A percentile compares a stretch with the other conserved stretches of the same genome.
phyloP scores from a whole-genome alignment of 768 basidiomycete genomes.

The Lactifluus rugatus region DNA sequence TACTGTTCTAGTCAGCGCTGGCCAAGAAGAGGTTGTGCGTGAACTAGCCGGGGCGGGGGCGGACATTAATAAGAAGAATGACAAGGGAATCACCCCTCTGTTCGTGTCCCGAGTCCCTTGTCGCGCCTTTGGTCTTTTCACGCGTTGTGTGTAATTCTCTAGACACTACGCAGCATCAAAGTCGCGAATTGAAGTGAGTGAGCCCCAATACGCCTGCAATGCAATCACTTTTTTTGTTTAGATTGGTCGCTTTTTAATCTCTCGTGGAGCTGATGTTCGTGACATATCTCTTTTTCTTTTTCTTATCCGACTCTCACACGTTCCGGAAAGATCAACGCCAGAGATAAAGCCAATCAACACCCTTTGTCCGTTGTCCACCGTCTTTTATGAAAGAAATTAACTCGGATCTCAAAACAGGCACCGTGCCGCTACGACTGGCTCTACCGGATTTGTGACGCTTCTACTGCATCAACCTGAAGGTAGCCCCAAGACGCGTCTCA shows the following conservation, averaged over 20 bases:
- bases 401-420: slow-evolving; percentile 44
- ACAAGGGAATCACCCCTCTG: slow-evolving; percentile 79
- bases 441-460: slow-evolving; percentile 77
- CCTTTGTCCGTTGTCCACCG: slow-evolving; percentile 53
- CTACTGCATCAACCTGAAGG: slow-evolving; percentile 79
- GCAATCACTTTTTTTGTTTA: slow-evolving; percentile 28
- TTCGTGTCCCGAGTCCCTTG: slow-evolving; percentile 31
- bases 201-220: neutral
- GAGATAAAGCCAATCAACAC: slow-evolving; percentile 86
- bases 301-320: slow-evolving; percentile 25
- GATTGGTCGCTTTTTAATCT: slow-evolving; percentile 82
- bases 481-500: slow-evolving; percentile 68
- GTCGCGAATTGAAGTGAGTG: slow-evolving; percentile 64
- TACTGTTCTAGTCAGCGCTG: slow-evolving; percentile 58
- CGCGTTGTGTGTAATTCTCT: slow-evolving; percentile 16
- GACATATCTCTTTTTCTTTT: slow-evolving; percentile 17
- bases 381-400: neutral
- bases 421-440: slow-evolving; percentile 93
- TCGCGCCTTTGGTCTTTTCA: neutral
- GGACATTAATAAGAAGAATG: slow-evolving; percentile 69
- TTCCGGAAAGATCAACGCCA: slow-evolving; percentile 73
- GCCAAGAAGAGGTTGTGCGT: slow-evolving; percentile 61
- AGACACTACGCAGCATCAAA: slow-evolving; percentile 95
- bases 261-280: slow-evolving; percentile 86
- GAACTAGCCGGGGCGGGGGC: slow-evolving; percentile 78